A percentile compares a stretch with the other conserved stretches of the same genome.
These are phyloP conservation scores for Sugiyamaella smithiae DNA, from an alignment of 805 yeast species.

Conservation along the genomic window DNA sequence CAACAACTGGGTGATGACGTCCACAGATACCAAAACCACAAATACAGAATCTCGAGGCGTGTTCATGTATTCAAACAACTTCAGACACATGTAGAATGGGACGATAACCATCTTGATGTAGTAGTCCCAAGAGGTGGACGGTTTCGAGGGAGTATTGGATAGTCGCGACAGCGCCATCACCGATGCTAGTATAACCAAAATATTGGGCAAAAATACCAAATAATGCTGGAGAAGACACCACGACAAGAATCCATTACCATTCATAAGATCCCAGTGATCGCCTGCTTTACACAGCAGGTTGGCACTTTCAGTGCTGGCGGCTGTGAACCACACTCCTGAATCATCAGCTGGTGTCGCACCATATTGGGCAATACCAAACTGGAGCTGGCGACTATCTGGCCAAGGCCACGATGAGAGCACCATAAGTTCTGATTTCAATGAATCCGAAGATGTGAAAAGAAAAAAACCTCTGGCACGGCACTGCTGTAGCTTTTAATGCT, in stretches of 20 bases:
- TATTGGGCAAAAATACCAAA: slow-evolving; percentile 10
- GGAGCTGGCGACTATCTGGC: background rate
- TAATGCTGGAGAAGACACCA: slow-evolving; percentile 18
- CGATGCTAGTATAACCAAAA: slow-evolving; percentile 1
- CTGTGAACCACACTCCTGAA: background rate
- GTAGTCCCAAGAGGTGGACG: slow-evolving; percentile 12
- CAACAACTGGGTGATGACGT: background rate
- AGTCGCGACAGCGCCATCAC: background rate
- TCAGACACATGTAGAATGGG: background rate
- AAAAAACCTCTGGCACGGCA: background rate
- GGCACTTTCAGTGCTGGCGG: background rate
- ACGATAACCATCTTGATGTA: slow-evolving; percentile 6
- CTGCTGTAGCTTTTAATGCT: background rate
- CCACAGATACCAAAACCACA: background rate
- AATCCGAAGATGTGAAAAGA: background rate
- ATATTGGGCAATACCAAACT: background rate
- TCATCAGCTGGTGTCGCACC: background rate
- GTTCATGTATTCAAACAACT: background rate
- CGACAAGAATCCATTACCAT: slow-evolving; percentile 9
- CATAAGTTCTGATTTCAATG: background rate
- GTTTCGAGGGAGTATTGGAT: background rate
- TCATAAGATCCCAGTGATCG: slow-evolving; percentile 4
- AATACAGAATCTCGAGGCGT: background rate
- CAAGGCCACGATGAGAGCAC: background rate
- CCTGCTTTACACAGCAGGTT: background rate